Evolutionary conservation across 2,329 filamentous ascomycete genomes (phyloP).

Genomic region (Trichoderma pleuroti): DNA sequence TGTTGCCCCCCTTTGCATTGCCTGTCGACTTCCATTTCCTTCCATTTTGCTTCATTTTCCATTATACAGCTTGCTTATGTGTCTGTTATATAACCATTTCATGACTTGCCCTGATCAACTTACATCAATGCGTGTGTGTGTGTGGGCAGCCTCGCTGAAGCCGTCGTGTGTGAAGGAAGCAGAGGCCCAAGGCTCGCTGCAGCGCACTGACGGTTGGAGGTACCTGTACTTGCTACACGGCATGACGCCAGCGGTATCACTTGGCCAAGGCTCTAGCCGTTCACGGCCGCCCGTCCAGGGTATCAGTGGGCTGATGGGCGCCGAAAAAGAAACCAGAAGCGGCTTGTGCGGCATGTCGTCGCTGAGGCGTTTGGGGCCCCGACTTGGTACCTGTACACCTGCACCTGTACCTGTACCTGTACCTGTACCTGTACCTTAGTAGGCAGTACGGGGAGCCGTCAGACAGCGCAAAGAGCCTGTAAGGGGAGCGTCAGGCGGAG

Average conservation of each 20-base stretch:
- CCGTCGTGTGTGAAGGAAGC: not conserved
- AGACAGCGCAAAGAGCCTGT: not conserved
- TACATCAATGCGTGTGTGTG: not conserved
- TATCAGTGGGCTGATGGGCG: slow-evolving; percentile 8
- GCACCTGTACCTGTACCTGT: too few species aligned
- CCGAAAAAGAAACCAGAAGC: not conserved
- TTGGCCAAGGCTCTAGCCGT: slow-evolving; percentile 3
- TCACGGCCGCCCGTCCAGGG: not conserved
- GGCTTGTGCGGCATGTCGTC: not conserved
- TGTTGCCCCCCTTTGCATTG: not conserved
- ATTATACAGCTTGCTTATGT: not conserved
- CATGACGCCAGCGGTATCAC: slow-evolving; percentile 11
- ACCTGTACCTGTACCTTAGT: too few species aligned
- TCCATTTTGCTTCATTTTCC: not conserved
- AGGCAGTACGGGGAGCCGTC: not conserved
- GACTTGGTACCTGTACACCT: not conserved
- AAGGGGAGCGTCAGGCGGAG: not conserved
- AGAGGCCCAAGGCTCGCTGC: not conserved
- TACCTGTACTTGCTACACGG: not conserved
- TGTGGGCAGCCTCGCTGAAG: not conserved
- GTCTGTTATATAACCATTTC: not conserved
- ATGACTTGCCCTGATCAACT: not conserved
- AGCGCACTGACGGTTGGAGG: not conserved
- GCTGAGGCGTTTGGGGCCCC: not conserved
- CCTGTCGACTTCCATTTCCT: not conserved